Evolutionary conservation across 225 moss, liverwort and hornwort species (phyloP).

Genomic region (Physcomitrium patens): DNA sequence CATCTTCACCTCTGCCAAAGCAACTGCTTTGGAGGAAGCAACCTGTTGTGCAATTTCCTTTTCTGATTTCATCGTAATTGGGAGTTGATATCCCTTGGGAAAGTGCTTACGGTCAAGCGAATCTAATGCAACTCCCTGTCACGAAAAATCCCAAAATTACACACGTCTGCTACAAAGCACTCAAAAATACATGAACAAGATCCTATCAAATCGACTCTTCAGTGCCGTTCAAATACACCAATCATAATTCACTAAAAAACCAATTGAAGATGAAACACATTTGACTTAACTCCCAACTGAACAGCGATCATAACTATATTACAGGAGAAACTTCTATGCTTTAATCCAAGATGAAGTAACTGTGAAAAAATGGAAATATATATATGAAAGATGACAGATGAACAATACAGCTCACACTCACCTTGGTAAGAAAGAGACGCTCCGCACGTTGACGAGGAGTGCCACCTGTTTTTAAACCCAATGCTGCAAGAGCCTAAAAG

Average conservation of each 20-base stretch:
- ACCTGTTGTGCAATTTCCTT: conserved; percentile 52
- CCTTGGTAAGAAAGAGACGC: conserved; percentile 71
- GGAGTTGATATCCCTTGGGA: conserved; percentile 50
- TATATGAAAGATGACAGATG: no score
- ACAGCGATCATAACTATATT: not conserved
- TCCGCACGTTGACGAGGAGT: conserved; percentile 67
- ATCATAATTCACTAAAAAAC: not conserved
- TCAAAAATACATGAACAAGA: not conserved
- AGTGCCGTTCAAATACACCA: not conserved
- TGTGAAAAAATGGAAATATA: not conserved
- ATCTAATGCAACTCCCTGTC: conserved; percentile 48
- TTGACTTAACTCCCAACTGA: not conserved
- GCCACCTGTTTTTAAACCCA: conserved; percentile 66
- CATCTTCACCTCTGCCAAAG: conserved; percentile 55
- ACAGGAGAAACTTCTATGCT: not conserved
- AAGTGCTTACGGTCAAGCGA: conserved; percentile 70
- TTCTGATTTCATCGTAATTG: conserved; percentile 38
- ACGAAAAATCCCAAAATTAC: not conserved
- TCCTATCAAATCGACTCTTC: not conserved
- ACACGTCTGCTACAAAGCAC: not conserved
- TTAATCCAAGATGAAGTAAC: not conserved
- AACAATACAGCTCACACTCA: not conserved
- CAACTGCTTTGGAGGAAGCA: conserved; percentile 45
- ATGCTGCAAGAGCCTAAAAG: conserved; percentile 50
- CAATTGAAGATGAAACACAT: not conserved